Percentiles rank a stretch among this genome's conserved stretches.
phyloP scores from a whole-genome alignment of 2,329 filamentous ascomycete species.

The Teratosphaeria viscida region DNA sequence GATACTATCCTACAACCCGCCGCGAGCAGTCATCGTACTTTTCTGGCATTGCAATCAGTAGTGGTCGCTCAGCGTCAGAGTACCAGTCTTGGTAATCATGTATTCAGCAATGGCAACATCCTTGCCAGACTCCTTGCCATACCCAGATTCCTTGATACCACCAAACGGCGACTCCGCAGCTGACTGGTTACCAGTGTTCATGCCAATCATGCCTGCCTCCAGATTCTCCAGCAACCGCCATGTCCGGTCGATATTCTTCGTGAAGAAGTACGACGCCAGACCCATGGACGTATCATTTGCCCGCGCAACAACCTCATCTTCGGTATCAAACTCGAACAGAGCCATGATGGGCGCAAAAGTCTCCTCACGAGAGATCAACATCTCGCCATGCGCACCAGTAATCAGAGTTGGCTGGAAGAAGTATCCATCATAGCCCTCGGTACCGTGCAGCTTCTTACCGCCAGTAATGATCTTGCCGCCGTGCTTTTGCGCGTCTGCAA shows the following conservation, averaged over 20 bases:
- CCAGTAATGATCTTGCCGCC: conserved; percentile 57
- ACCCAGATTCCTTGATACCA: conserved; percentile 57
- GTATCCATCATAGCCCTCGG: conserved; percentile 44
- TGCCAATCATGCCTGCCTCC: conserved; percentile 59
- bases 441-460: conserved; percentile 36
- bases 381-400: conserved; percentile 46
- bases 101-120: conserved; percentile 39
- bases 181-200: conserved; percentile 46
- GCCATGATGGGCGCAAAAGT: conserved; percentile 56
- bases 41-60: conserved; percentile 27
- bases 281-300: conserved; percentile 56
- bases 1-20: not conserved
- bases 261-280: conserved; percentile 57
- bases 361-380: conserved; percentile 50
- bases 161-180: conserved; percentile 58
- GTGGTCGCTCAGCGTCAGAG: conserved; percentile 49
- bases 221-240: conserved; percentile 58
- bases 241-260: conserved; percentile 54
- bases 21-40: not conserved
- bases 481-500: conserved; percentile 48
- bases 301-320: conserved; percentile 50
- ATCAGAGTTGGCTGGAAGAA: conserved; percentile 63
- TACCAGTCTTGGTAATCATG: conserved; percentile 53
- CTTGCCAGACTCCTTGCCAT: conserved; percentile 58
- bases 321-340: conserved; percentile 54